Evolutionary conservation across 2,329 filamentous ascomycete genomes (phyloP), one percentile per base, ranked within the genome.

Genomic region (Xylariaceae sp.): DNA sequence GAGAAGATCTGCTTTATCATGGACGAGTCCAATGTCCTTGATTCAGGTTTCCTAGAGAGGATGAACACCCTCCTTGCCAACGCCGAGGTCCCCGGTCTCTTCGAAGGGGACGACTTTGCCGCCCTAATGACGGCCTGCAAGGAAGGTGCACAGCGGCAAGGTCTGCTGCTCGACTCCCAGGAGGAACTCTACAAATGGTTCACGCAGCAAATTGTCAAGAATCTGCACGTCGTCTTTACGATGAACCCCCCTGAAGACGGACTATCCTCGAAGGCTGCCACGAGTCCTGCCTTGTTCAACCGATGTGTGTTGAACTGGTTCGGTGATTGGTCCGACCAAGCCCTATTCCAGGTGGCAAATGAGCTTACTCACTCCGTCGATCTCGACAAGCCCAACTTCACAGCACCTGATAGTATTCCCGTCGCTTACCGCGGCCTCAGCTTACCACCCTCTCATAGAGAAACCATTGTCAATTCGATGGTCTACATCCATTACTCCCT

Each of bases 141-240:
- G 74, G 95, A 99, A 77, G 96, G 95, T 57, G 93, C 95, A 19
- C 95, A 99, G 73, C 89, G 93, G 60, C 95, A 99, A 78, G 95
- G 95, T 46, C 82, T 98, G 56, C 86, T 98, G 56, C 84, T 99
- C 1, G 95, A 99, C 76, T 98, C 95, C 1, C 93, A 96, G 65
- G 96, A 99, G 77, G 95, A 99, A 74, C 81, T 99, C n/a, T 99
- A 99, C 82, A 98, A 98, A 78, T 99, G 95, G 95, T 99, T 99
- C 78, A 99, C 96, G 0, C 91, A 96, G 68, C 95, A 99, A 74
- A 98, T 99, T 68, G 90, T 99, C 72, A 96, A 96, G 80, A 99
- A 99, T 70, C 79, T 99, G 41, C 95, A 99, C 69, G 95, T 99
- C 46, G 95, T 99, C 20, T 99, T 99, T 74, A 99, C 95, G 2